Evolutionary conservation across 1,284 basidiomycete species (phyloP), one percentile per base, ranked within the genome.

Genomic region (Trametes pubescens): DNA sequence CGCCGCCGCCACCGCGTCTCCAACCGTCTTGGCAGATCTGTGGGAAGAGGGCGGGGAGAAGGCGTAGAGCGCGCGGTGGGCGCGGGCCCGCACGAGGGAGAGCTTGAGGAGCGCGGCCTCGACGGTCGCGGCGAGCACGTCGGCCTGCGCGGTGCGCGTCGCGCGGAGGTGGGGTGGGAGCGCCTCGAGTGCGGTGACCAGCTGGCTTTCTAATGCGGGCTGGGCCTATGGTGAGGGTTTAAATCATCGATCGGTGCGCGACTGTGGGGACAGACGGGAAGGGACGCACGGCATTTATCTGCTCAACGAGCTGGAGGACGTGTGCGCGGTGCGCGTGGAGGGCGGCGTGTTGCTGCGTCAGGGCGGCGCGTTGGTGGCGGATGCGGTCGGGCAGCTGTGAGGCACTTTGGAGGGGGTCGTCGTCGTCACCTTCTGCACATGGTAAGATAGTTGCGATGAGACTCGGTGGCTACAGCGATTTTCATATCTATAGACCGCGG

Each of bases 101-200:
- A 85, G 76, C 68, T 82, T 84, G 66, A 84, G 76, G 14, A 85
- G 75, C 7, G 78, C 78, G 4, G 79, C 72, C 69, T 86, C 84
- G 55, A 84, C 80, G 1, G 76, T 79, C 22, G 80, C 75, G 6
- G 80, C 76, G 14, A 81, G 69, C 26, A 83, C 75, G 52, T 82
- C 82, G 46, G 74, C 69, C 6, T 72, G 63, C 1, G 79, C 80
- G 0, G 69, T 53, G 16, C 72, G 72, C 49, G 73, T 65, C 8
- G 67, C 65, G 62, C 75, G 69, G 21, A 79, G 61, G 0, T 69
- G 61, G 0, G 72, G 70, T 2, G 80, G 75, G 40, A 80, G 67
- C 4, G 64, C 74, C 11, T 69, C 44, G 13, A 80, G 61, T 6
- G 75, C 72, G 1, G 71, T 55, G 3, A 71, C 37, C 1, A 82